These are phyloP conservation scores for Skeletonema marinoi DNA, from an alignment of 108 stramenopile species.

Conservation along the genomic window DNA sequence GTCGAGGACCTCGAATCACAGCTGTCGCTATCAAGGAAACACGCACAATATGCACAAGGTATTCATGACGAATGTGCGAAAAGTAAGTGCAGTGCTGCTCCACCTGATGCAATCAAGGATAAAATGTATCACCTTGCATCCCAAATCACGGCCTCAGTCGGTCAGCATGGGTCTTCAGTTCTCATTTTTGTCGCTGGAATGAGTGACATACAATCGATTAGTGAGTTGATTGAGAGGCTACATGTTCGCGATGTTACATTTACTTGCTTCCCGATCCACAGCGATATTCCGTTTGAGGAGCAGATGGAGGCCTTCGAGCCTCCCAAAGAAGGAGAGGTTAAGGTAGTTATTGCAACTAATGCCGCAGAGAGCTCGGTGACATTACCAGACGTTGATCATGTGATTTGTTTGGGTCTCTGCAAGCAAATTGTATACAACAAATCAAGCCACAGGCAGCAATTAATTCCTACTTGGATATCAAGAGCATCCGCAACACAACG, in stretches of 20 bases:
- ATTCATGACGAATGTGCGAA: conserved; percentile 56
- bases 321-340: conserved; percentile 69
- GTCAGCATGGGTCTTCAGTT: conserved; percentile 73
- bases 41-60: conserved; percentile 35
- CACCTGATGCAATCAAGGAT: conserved; percentile 44
- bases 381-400: conserved; percentile 94
- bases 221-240: conserved; percentile 74
- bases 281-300: conserved; percentile 90
- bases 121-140: conserved; percentile 53
- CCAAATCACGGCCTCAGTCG: conserved; percentile 58
- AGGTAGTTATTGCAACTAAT: conserved; percentile 96
- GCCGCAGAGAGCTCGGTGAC: conserved; percentile 98
- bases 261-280: conserved; percentile 89
- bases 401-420: conserved; percentile 92
- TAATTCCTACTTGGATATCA: conserved; percentile 89
- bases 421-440: conserved; percentile 81
- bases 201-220: conserved; percentile 88
- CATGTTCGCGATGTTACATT: conserved; percentile 47
- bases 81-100: conserved; percentile 54
- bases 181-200: conserved; percentile 98
- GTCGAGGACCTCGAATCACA: conserved; percentile 67
- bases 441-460: conserved; percentile 72
- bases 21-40: conserved; percentile 49
- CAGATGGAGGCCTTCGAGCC: conserved; percentile 87
- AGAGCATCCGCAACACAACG: conserved; percentile 90